Base-by-base conservation (phyloP, 306 rosid species). In the Ochetophila trinervis region DNA sequence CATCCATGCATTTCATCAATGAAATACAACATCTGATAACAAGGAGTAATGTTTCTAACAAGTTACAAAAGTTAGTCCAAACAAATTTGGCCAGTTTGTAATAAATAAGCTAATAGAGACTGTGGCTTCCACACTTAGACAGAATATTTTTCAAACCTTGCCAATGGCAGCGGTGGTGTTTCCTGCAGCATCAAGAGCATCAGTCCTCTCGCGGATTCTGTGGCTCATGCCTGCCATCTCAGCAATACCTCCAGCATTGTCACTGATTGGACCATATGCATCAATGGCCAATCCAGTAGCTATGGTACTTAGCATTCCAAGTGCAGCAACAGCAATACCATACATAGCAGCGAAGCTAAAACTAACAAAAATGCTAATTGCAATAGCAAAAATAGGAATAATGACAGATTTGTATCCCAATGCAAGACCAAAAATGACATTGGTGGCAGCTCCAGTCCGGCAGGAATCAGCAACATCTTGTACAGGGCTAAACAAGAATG, bases 221-320 rank as follows among this genome's bases (percentile, higher is more conserved):
- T 90, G 97, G 73, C 96, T 87, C 99, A 93, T 90, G 57, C 97
- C 99, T 2, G 97, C 99, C 99, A 93, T 93, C 84, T 93, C 97
- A 65, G 98, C 98, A 78, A 93, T 93, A 71, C 97, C 98, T 60
- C 98, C 94, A 22, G 97, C 99, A 63, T 93, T 93, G 84, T 93
- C 97, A 78, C 99, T 87, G 79, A 93, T 93, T 63, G 99, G 97
- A 74, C 99, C 99, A 72, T 90, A 93, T 2, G 99, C 97, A 71
- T 93, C 97, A 34, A 93, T 93, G 69, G 99, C 99, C 83, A 93
- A 79, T 57, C 96, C 99, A 52, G 97, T 93, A 9, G 99, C 96
- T 11, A 89, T 93, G 62, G 99, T 93, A 68, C 99, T 90, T 42
- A 93, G 78, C 97, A 93, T 93, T 72, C 99, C 97, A 56, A 93